phyloP scores from a whole-genome alignment of 306 rosid genomes.

The Acmispon strigosus region DNA sequence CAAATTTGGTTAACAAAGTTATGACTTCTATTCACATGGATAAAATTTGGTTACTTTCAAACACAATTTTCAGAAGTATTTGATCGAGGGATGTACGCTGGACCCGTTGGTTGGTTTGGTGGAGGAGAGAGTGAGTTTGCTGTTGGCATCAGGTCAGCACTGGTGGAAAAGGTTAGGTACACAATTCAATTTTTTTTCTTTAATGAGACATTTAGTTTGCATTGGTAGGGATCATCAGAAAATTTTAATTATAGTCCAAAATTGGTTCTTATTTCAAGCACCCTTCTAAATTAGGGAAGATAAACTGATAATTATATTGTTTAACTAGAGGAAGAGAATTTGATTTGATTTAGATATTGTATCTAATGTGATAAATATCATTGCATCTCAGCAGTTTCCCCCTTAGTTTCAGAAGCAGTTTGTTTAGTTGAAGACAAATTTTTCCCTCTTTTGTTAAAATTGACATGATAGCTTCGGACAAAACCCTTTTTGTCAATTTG shows the following conservation, averaged over 20 bases:
- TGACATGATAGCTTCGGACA: too few relatives aligned
- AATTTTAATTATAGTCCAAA: slow-evolving; percentile 5
- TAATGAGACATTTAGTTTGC: neutral
- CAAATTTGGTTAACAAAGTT: slow-evolving; percentile 1
- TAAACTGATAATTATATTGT: neutral
- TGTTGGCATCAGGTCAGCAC: slow-evolving; percentile 92
- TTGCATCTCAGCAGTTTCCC: too few relatives aligned
- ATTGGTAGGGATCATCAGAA: neutral
- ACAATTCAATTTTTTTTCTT: neutral
- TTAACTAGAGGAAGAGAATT: neutral
- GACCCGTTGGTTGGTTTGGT: slow-evolving; percentile 98
- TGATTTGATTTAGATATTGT: neutral
- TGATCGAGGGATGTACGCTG: slow-evolving; percentile 98
- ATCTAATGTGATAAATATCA: too few relatives aligned
- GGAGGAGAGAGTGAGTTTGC: slow-evolving; percentile 99
- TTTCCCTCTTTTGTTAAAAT: too few relatives aligned
- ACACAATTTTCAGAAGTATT: slow-evolving; percentile 56
- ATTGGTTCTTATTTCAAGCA: neutral
- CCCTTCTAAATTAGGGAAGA: neutral
- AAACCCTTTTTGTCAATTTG: too few relatives aligned
- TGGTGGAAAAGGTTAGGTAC: slow-evolving; percentile 71
- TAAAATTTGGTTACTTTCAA: neutral
- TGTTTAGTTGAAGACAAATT: too few relatives aligned
- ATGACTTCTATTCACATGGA: neutral
- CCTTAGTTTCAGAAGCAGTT: too few relatives aligned